Evolutionary conservation across 352 stramenopile species (phyloP).

Genomic region (Pythium rhizo-oryzae): DNA sequence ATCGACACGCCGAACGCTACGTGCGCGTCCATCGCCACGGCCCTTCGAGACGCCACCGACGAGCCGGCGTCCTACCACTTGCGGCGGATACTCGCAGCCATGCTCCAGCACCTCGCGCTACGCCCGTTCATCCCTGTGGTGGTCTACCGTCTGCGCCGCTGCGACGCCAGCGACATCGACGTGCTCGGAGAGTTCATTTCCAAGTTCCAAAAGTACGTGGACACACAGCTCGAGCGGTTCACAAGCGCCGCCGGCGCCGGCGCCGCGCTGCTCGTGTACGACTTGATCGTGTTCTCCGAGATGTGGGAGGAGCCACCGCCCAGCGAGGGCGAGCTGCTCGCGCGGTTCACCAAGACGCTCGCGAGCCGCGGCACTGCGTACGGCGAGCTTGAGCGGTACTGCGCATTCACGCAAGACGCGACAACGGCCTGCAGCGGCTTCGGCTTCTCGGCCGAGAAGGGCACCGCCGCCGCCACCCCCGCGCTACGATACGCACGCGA

Average conservation of each 20-base stretch:
- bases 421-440: slow-evolving; percentile 40
- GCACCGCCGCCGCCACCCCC: neutral
- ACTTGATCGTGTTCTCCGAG: slow-evolving; percentile 73
- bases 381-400: slow-evolving; percentile 55
- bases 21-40: neutral
- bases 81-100: slow-evolving; percentile 47
- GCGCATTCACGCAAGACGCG: slow-evolving; percentile 54
- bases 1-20: slow-evolving; percentile 11
- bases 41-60: slow-evolving; percentile 12
- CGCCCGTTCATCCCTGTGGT: slow-evolving; percentile 72
- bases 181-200: slow-evolving; percentile 47
- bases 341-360: slow-evolving; percentile 46
- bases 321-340: slow-evolving; percentile 40
- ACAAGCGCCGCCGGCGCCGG: slow-evolving; percentile 13
- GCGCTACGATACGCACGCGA: slow-evolving; percentile 45
- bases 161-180: slow-evolving; percentile 41
- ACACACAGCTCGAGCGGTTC: neutral
- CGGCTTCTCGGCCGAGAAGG: slow-evolving; percentile 4
- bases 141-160: slow-evolving; percentile 60
- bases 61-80: slow-evolving; percentile 46
- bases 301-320: slow-evolving; percentile 68
- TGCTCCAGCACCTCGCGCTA: slow-evolving; percentile 48
- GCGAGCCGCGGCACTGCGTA: slow-evolving; percentile 53
- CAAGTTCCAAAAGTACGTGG: slow-evolving; percentile 16
- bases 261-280: slow-evolving; percentile 49